Conservation (phyloP, 139 green algal genomes). For the Pseudopediastrum boryanum region DNA sequence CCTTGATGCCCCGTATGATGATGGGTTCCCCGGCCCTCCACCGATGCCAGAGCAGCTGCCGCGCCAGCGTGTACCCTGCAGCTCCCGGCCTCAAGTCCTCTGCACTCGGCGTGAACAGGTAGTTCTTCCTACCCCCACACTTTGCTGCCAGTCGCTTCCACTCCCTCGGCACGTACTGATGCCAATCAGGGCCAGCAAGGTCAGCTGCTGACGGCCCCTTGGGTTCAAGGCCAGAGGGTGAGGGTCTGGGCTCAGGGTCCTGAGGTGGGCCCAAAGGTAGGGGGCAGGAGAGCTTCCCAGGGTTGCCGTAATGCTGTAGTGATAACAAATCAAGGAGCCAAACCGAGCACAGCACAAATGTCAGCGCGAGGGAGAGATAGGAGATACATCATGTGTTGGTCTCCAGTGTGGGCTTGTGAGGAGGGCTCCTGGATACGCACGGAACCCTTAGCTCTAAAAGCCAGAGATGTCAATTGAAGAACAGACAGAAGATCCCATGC, state of each 20-base stretch:
- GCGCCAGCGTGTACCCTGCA: background rate
- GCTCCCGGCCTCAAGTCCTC: background rate
- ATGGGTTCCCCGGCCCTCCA: constrained; percentile 59
- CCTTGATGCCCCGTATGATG: constrained; percentile 48
- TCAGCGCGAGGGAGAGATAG: too few species aligned
- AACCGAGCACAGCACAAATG: too few species aligned
- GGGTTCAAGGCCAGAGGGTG: constrained; percentile 4
- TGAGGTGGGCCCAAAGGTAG: background rate
- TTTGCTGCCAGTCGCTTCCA: background rate
- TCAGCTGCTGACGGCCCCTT: background rate
- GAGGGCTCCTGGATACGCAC: too few species aligned
- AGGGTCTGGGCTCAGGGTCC: background rate
- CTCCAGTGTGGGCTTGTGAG: too few species aligned
- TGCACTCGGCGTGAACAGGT: background rate
- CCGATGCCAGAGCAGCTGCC: constrained; percentile 22
- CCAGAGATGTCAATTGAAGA: too few species aligned
- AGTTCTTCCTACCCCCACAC: background rate
- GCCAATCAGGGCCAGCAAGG: constrained; percentile 12
- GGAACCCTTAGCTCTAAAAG: too few species aligned
- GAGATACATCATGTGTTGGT: too few species aligned
- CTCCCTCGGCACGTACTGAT: background rate
- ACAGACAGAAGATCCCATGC: too few species aligned
- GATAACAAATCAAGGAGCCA: too few species aligned
- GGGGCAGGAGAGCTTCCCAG: background rate
- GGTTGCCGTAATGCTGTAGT: background rate